Evolutionary conservation across 2,329 filamentous ascomycete genomes (phyloP).

Genomic region (Colletotrichum tropicicola): DNA sequence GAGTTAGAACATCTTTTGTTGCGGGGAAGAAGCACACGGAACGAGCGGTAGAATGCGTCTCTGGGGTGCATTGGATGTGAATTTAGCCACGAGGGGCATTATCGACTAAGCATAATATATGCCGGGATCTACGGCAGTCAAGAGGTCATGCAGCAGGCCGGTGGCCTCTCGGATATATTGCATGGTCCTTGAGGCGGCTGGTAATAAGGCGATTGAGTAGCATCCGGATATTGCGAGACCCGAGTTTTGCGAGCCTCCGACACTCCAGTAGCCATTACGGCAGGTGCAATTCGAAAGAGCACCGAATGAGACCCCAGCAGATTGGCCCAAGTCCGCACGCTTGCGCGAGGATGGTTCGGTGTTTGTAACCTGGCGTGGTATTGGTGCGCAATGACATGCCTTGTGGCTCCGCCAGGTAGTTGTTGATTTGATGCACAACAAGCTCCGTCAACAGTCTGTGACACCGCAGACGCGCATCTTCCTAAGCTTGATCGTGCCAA

Average conservation of each 20-base stretch:
- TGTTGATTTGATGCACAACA: too few species aligned
- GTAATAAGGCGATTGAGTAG: background rate
- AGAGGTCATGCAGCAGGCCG: background rate
- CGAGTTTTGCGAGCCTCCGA: constrained; percentile 9
- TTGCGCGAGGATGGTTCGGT: too few species aligned
- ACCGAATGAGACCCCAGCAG: background rate
- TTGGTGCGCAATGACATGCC: too few species aligned
- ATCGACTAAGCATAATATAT: background rate
- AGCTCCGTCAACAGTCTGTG: too few species aligned
- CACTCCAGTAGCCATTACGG: background rate
- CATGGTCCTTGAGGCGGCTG: background rate
- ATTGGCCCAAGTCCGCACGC: too few species aligned
- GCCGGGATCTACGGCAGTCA: background rate
- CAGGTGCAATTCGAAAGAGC: background rate
- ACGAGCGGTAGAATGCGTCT: background rate
- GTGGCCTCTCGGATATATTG: constrained; percentile 18
- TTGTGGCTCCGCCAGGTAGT: too few species aligned
- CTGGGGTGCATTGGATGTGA: background rate
- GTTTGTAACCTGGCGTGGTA: too few species aligned
- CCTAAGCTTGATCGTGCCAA: too few species aligned
- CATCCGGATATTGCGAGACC: constrained; percentile 1
- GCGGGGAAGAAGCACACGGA: background rate
- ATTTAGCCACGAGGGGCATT: constrained; percentile 5
- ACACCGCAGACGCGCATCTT: too few species aligned
- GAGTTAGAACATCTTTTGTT: background rate